Conservation (phyloP, 2,329 filamentous ascomycete genomes). For the Monosporascus sp. region DNA sequence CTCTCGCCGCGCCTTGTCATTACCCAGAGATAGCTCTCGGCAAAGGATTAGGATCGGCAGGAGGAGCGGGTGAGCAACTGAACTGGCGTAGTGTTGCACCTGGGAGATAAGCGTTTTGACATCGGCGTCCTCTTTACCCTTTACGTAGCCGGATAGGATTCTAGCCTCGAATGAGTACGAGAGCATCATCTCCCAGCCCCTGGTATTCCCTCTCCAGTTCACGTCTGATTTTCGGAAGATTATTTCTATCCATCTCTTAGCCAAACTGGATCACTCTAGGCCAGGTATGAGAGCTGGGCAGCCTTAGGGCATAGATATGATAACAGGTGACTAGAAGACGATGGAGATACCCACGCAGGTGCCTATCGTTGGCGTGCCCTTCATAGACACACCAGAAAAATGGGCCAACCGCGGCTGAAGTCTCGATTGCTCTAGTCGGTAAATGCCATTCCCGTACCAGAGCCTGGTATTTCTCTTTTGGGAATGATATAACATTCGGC, state of each 20-base stretch:
- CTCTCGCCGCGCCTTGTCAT: constrained; percentile 24
- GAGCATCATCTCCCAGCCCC: constrained; percentile 30
- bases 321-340: not conserved
- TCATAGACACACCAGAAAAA: constrained; percentile 30
- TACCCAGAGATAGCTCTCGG: constrained; percentile 19
- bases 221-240: constrained; percentile 31
- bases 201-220: constrained; percentile 21
- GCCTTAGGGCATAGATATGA: too few species aligned
- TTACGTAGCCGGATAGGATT: constrained; percentile 28
- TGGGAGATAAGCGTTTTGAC: constrained; percentile 20
- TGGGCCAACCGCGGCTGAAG: constrained; percentile 25
- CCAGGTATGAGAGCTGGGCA: not conserved
- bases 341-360: constrained; percentile 19
- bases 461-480: constrained; percentile 13
- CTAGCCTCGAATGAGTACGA: constrained; percentile 22
- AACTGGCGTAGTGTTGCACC: constrained; percentile 19
- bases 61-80: constrained; percentile 26
- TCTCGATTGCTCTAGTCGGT: constrained; percentile 23
- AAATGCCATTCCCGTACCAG: constrained; percentile 24
- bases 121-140: constrained; percentile 21
- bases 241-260: constrained; percentile 16
- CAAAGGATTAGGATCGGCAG: constrained; percentile 26
- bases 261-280: not conserved
- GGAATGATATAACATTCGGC: constrained; percentile 20
- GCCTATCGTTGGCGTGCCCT: constrained; percentile 15